A percentile compares a stretch with the other conserved stretches of the same genome.
phyloP scores from a whole-genome alignment of 768 basidiomycete species.

The Mycena albidolilacea region DNA sequence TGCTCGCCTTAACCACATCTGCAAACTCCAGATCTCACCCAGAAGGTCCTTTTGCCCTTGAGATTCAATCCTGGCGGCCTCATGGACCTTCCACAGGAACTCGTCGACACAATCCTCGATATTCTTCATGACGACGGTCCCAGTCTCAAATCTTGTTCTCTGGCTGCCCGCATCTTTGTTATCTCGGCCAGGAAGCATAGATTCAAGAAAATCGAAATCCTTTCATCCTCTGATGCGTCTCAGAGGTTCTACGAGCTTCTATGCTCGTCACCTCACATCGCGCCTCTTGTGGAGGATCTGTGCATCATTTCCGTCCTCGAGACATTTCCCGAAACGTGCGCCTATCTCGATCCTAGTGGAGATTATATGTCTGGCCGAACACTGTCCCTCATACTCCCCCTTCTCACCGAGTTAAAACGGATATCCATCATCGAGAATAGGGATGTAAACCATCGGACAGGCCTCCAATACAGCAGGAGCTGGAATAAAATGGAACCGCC shows the following conservation, averaged over 20 bases:
- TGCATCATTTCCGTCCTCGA: background rate
- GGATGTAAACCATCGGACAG: background rate
- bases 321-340: background rate
- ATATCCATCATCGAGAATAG: background rate
- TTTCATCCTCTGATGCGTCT: background rate
- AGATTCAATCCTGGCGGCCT: background rate
- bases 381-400: background rate
- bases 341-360: background rate
- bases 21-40: too few relatives aligned
- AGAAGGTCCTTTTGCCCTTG: too few relatives aligned
- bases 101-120: background rate
- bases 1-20: too few relatives aligned
- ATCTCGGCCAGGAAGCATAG: background rate
- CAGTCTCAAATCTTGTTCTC: background rate
- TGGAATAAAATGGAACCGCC: background rate
- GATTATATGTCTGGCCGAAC: background rate
- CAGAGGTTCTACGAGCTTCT: background rate
- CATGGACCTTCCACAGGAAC: background rate
- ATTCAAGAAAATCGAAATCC: background rate
- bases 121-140: background rate
- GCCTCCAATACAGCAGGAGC: background rate
- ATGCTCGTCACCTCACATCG: background rate
- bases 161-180: background rate
- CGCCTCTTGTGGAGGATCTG: background rate
- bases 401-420: background rate